Percentiles rank a stretch among this genome's conserved stretches.
These are phyloP conservation scores for Vigna nakashimae DNA, from an alignment of 306 rosid genomes.

Conservation along the genomic window DNA sequence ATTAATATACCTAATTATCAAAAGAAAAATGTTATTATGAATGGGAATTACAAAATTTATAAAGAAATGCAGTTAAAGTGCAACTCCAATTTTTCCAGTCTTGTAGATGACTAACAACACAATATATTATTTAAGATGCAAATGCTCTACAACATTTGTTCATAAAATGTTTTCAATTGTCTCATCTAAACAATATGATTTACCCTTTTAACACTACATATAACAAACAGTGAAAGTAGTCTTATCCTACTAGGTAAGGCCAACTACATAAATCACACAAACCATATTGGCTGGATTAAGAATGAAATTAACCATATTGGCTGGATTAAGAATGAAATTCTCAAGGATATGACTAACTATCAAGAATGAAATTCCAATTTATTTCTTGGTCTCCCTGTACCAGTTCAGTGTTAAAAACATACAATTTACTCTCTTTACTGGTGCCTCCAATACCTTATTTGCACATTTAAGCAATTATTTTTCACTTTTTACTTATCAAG, in stretches of 20 bases:
- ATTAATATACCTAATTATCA: conserved; percentile 78
- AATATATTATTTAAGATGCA: conserved; percentile 18
- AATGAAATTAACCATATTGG: neutral
- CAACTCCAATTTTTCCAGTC: neutral
- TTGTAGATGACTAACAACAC: conserved; percentile 6
- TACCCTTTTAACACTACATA: conserved; percentile 1
- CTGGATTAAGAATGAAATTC: neutral
- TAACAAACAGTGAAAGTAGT: neutral
- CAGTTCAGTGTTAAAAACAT: neutral
- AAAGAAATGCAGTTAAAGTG: conserved; percentile 12
- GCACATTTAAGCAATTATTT: neutral
- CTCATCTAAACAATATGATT: conserved; percentile 1
- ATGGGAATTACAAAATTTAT: conserved; percentile 30
- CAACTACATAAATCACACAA: neutral
- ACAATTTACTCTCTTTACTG: neutral
- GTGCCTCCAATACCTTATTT: conserved; percentile 1
- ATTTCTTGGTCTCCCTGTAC: neutral
- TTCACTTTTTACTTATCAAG: neutral
- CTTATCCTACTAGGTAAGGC: neutral
- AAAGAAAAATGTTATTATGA: conserved; percentile 36
- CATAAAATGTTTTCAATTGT: conserved; percentile 11
- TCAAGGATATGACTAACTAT: neutral
- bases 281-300: neutral
- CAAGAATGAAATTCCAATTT: neutral
- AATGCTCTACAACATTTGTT: conserved; percentile 14